These are phyloP conservation scores for Rhododendron griersonianum DNA, from an alignment of 148 eudicot species.

Conservation along the genomic window DNA sequence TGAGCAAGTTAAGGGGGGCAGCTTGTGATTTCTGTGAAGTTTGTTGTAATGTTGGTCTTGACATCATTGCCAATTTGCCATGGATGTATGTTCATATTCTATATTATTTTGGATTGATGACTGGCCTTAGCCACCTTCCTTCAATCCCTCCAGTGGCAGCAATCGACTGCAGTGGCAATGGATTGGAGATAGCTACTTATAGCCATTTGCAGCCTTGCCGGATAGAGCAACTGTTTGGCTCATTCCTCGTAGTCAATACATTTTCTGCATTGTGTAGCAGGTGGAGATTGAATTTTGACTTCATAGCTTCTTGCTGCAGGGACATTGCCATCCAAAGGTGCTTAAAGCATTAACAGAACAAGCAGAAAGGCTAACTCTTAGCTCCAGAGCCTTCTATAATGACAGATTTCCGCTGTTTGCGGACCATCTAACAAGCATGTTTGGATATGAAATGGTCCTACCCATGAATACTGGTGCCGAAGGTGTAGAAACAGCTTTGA, in stretches of 20 bases:
- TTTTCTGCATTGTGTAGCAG: not conserved
- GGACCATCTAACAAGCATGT: conserved; percentile 68
- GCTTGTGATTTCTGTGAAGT: not conserved
- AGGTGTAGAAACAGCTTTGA: conserved; percentile 97
- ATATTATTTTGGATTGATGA: not conserved
- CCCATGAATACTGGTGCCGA: conserved; percentile 99
- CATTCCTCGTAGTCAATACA: not conserved
- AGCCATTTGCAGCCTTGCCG: not conserved
- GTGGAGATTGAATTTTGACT: not conserved
- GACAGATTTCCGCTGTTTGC: conserved; percentile 84
- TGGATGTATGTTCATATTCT: not conserved
- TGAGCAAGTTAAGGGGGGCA: not conserved
- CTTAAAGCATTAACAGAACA: conserved; percentile 75
- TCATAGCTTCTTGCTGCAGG: conserved; percentile 43
- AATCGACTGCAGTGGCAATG: not conserved
- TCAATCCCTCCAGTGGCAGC: not conserved
- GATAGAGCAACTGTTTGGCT: not conserved
- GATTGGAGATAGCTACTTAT: not conserved
- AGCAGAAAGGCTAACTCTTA: conserved; percentile 78
- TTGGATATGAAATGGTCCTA: conserved; percentile 96
- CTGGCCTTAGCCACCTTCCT: not conserved
- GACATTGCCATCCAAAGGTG: conserved; percentile 95
- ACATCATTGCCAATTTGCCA: not conserved
- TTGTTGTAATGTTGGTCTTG: not conserved
- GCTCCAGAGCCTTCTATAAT: conserved; percentile 96